Percentiles rank a stretch among this genome's conserved stretches.
Evolutionary conservation across 2,329 filamentous ascomycete species (phyloP).

Genomic region (Penicillium oxalicum): DNA sequence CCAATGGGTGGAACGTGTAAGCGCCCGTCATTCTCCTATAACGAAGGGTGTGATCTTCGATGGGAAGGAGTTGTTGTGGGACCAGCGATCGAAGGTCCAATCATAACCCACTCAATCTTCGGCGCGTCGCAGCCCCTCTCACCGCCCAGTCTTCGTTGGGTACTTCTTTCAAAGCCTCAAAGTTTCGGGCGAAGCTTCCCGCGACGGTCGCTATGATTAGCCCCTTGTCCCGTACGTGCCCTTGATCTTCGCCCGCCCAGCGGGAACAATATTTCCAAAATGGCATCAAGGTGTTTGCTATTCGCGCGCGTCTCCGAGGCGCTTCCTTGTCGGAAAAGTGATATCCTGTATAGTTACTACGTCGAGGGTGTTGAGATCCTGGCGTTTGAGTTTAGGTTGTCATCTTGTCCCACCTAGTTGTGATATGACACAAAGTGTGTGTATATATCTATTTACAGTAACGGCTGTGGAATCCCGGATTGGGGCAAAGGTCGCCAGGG

Average conservation of each 20-base stretch:
- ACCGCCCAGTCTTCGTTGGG: too few relatives aligned
- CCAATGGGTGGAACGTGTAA: too few relatives aligned
- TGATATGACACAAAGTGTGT: too few relatives aligned
- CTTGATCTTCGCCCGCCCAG: neutral
- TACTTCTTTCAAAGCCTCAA: neutral
- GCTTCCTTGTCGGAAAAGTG: neutral
- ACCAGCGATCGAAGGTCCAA: too few relatives aligned
- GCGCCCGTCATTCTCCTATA: too few relatives aligned
- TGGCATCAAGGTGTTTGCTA: neutral
- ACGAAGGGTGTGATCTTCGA: too few relatives aligned
- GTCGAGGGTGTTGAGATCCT: neutral
- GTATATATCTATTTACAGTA: too few relatives aligned
- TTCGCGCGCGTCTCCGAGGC: conserved; percentile 1
- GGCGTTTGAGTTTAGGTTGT: neutral
- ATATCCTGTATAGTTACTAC: neutral
- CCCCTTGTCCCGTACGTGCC: neutral
- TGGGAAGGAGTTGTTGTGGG: too few relatives aligned
- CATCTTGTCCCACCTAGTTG: neutral
- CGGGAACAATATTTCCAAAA: neutral
- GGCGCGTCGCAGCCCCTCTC: too few relatives aligned
- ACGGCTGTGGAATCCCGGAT: neutral
- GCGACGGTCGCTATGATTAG: neutral
- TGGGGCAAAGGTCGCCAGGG: neutral
- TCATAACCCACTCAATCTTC: too few relatives aligned
- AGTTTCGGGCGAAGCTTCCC: neutral